Evolutionary conservation across 2,329 filamentous ascomycete species (phyloP), one percentile per base, ranked within the genome.

Genomic region (Penicillium olsonii): DNA sequence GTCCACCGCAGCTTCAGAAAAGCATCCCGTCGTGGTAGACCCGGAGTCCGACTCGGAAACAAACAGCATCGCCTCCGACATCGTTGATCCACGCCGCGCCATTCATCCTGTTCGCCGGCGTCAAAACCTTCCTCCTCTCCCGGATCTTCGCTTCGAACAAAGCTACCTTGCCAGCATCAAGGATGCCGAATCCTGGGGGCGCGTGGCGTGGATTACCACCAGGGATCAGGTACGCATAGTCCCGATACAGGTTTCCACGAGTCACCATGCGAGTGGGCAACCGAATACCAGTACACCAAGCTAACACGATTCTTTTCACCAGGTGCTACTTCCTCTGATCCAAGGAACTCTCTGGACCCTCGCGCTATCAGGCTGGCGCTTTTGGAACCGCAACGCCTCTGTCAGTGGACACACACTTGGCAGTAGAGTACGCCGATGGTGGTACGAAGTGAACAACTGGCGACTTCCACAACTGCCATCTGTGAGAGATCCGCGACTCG

Each of bases 361-460:
- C 33, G 80, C 87, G 12, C 80, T 96, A 45, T 84, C 84, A 58
- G 94, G 92, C 48, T 97, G 92, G 92, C 85, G 90, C 64, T 82
- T 88, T 68, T 96, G 88, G 88, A 96, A 97, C 71, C 81, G 82
- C 52, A 87, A 81, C 50, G 86, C 89, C 12, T 84, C 85, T 65
- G 79, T 96, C 58, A 85, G 84, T 55, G 94, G 94, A 8, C 84
- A 83, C 60, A 85, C 84, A 20, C 75, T 88, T 14, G 94, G 94
- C 18, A 90, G 88, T 6, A 83, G 82, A 59, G 75, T 94, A 41
- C 80, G 94, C 61, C 80, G 91, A 58, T 97, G 92, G 94, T 99
- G 94, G 92, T 96, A 90, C 76, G 83, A 82, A 18, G 88, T 95
- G 15, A 97, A 97, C 67, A 90, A 95, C 64, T 97, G 94, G 94